These are phyloP conservation scores for Ceratocystis papillata DNA, from an alignment of 2,329 filamentous ascomycete species.

Conservation along the genomic window DNA sequence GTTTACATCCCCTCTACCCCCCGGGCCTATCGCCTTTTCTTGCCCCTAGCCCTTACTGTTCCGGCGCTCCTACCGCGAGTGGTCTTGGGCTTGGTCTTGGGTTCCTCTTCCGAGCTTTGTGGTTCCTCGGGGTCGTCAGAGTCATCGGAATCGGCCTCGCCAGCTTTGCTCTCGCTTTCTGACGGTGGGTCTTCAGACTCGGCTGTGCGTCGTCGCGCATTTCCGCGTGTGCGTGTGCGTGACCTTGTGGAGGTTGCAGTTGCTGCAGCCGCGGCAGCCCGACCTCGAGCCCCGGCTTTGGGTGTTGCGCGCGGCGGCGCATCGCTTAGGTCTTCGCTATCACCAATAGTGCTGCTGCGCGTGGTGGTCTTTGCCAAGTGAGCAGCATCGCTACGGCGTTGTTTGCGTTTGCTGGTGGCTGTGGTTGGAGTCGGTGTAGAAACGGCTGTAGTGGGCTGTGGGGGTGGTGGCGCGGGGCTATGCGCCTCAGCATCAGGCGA, in stretches of 20 bases:
- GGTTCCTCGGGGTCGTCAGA: slow-evolving; percentile 30
- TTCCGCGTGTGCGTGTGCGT: slow-evolving; percentile 29
- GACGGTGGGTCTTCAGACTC: slow-evolving; percentile 21
- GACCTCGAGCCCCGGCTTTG: slow-evolving; percentile 7
- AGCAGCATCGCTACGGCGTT: slow-evolving; percentile 8
- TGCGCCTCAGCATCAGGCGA: slow-evolving; percentile 22
- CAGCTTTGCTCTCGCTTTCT: slow-evolving; percentile 34
- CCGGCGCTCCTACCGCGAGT: slow-evolving; percentile 33
- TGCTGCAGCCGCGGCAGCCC: slow-evolving; percentile 3
- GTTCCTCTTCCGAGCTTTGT: slow-evolving; percentile 33
- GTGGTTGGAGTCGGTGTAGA: background rate
- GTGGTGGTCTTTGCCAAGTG: slow-evolving; percentile 16
- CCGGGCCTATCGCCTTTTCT: slow-evolving; percentile 29
- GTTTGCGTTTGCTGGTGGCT: slow-evolving; percentile 30
- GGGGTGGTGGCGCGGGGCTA: slow-evolving; percentile 6
- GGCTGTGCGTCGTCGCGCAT: background rate
- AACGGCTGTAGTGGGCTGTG: background rate
- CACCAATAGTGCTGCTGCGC: slow-evolving; percentile 40
- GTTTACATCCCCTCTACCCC: slow-evolving; percentile 24
- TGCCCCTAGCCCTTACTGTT: slow-evolving; percentile 31
- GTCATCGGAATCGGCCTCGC: slow-evolving; percentile 28
- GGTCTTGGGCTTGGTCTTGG: slow-evolving; percentile 34
- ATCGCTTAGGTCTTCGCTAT: slow-evolving; percentile 41
- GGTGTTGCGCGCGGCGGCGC: slow-evolving; percentile 33
- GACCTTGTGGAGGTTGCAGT: slow-evolving; percentile 28